phyloP scores from a whole-genome alignment of 805 yeast genomes.

The Pichia thaimueangensis region DNA sequence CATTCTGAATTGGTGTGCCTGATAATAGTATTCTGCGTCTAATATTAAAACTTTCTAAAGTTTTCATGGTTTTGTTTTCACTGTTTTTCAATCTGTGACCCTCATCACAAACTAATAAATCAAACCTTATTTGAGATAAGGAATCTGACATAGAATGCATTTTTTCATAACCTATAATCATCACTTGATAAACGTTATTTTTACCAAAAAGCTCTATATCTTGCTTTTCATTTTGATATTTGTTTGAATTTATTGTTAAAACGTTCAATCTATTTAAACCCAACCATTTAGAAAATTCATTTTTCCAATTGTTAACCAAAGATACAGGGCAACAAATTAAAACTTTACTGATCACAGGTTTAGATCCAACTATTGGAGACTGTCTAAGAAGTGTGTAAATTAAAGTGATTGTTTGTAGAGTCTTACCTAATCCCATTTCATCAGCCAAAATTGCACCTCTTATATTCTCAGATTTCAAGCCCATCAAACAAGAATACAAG shows the following conservation, averaged over 20 bases:
- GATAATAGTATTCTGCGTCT: conserved; percentile 59
- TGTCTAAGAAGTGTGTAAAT: conserved; percentile 79
- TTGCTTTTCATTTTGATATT: conserved; percentile 47
- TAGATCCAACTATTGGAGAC: conserved; percentile 38
- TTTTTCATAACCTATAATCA: conserved; percentile 86
- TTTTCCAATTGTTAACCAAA: conserved; percentile 77
- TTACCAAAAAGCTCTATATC: conserved; percentile 56
- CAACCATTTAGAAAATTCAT: conserved; percentile 87
- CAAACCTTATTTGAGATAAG: conserved; percentile 41
- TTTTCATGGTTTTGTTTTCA: conserved; percentile 63
- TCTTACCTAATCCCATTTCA: conserved; percentile 95
- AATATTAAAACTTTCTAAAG: conserved; percentile 49
- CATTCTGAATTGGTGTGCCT: conserved; percentile 74
- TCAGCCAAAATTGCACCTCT: conserved; percentile 86
- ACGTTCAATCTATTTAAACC: conserved; percentile 59
- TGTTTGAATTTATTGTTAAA: conserved; percentile 47
- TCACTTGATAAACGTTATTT: conserved; percentile 70
- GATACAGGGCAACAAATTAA: conserved; percentile 91
- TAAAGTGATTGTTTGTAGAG: conserved; percentile 75
- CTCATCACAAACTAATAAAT: conserved; percentile 85
- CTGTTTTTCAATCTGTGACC: conserved; percentile 85
- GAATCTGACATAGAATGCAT: conserved; percentile 49
- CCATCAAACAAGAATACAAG: conserved; percentile 78
- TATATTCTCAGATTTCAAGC: conserved; percentile 43
- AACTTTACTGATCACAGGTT: conserved; percentile 43